Base-by-base conservation (phyloP, 2,329 filamentous ascomycete genomes). In the Scleromitrula shiraiana region DNA sequence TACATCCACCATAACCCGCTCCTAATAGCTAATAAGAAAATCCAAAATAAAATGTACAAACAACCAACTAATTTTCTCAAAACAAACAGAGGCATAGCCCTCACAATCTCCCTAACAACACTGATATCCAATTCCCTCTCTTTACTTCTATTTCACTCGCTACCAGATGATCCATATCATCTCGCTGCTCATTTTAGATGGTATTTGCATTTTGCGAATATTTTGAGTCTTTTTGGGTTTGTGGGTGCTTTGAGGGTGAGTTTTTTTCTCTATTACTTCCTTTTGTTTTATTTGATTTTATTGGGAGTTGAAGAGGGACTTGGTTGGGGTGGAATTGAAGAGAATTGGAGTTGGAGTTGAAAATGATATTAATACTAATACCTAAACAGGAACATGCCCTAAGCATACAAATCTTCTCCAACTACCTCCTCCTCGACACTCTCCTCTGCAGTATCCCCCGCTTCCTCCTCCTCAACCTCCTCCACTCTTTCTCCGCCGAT, bases 231-330 rank as follows among this genome's bases (percentile, higher is more conserved):
- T 8, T 56, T 70, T 38, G 70, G 70, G 5, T 50, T 72, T 22
- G 45, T 70, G n/a, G 69, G 69, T 37, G 68, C 67, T 26, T 35
- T 70, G n/a, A 62, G 63, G 58, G 70, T 72, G 64, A 52, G 64
- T 58, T 5, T 24, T 6, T 29, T 27, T 49, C 17, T 14, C 23
- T 24, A 36, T 36, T 30, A 33, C 24, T 17, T 20, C 15, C 35
- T n/a, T 37, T 19, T 48, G 53, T 56, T 3, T 52, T 58, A n/a
- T n/a, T n/a, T n/a, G n/a, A n/a, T 26, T 56, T 50, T 17, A 50
- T 62, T 42, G 50, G 56, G 17, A 47, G 62, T 49, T 60, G 61
- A 14, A 10, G 35, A 7, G 20, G 5, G 19, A n/a, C 2, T 7
- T 24, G 1, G 7, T 17, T 24, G 33, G 19, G 5, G 17, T 22